Percentiles rank a stretch among this genome's conserved stretches.
Conservation (phyloP, 495 filamentous ascomycete genomes). For the Darksidea phi region DNA sequence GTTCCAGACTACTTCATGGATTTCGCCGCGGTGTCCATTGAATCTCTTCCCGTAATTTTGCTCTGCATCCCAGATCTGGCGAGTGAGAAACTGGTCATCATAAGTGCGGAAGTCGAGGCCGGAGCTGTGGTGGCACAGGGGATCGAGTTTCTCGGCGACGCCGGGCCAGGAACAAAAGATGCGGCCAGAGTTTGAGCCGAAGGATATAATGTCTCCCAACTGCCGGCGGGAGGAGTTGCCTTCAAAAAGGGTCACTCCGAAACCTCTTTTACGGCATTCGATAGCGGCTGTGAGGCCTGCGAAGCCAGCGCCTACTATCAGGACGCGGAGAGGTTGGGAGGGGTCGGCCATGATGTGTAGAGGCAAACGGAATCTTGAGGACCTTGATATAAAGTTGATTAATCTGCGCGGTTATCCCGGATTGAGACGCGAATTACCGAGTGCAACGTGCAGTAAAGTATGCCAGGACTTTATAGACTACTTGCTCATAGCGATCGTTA, state of each 20-base stretch:
- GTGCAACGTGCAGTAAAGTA: too few relatives aligned
- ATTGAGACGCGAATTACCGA: too few relatives aligned
- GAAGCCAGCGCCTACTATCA: constrained; percentile 31
- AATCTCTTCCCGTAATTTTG: constrained; percentile 47
- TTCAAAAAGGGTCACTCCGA: constrained; percentile 17
- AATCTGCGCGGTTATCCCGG: too few relatives aligned
- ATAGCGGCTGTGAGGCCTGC: constrained; percentile 29
- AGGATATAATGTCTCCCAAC: constrained; percentile 32
- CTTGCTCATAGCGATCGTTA: too few relatives aligned
- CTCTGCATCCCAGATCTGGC: constrained; percentile 42
- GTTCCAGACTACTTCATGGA: constrained; percentile 60
- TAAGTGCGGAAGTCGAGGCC: constrained; percentile 47
- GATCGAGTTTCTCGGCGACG: constrained; percentile 33
- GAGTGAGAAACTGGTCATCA: constrained; percentile 43
- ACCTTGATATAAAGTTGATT: too few relatives aligned
- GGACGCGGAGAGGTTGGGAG: constrained; percentile 7
- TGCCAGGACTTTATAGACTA: too few relatives aligned
- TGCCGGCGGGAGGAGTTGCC: constrained; percentile 3
- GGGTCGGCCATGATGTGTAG: constrained; percentile 13
- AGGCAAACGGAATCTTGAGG: neutral
- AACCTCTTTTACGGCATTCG: constrained; percentile 22
- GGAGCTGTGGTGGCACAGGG: constrained; percentile 51
- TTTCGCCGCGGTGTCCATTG: constrained; percentile 63
- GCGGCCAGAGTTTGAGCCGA: constrained; percentile 29
- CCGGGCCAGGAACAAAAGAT: constrained; percentile 31